Evolutionary conservation across 2,329 filamentous ascomycete genomes (phyloP), one percentile per base, ranked within the genome.

Genomic region (Phoma sp.): DNA sequence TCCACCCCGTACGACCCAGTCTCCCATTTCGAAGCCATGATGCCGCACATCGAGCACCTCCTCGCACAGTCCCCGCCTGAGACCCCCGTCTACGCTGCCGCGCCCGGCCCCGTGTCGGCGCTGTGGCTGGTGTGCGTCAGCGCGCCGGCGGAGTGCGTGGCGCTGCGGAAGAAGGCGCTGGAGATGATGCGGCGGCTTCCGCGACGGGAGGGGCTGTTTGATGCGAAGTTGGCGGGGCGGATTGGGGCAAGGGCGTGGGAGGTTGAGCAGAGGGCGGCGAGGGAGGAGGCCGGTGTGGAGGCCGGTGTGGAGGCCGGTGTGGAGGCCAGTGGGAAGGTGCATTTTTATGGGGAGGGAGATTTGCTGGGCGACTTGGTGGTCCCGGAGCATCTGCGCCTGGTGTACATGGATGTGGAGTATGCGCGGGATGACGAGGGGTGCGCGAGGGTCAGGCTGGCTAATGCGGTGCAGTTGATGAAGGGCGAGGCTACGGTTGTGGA

Each of bases 221-320:
- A 79, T 83, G 65, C 87, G 83, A 1, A 89, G 80, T 67, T 90
- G 83, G 87, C 85, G 84, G 73, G 69, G 0, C 53, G 61, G 22
- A 61, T 74, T 24, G 71, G 68, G 2, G 58, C 54, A 43, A 64
- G 66, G 43, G 55, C 59, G 5, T 57, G 71, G 53, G 52, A 37
- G 22, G 29, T 73, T 14, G 71, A 74, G 44, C 66, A 74, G 52
- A 57, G 57, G 35, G 62, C 58, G 18, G 42, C 59, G 11, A 49
- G 64, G 27, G 59, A 50, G 8, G 57, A 60, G 27, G 23, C 59
- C 36, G 59, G 60, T 7, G 11, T 52, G 23, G 10, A n/a, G 7
- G 43, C 29, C 4, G 53, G 64, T 27, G 42, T 11, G 13, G 59
- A 60, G 27, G 23, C 59, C 36, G 59, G 60, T 7, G 11, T 52